Percentiles rank a stretch among this genome's conserved stretches.
Conservation (phyloP, 306 rosid genomes). For the cucumber (Cucumis sativus) region DNA sequence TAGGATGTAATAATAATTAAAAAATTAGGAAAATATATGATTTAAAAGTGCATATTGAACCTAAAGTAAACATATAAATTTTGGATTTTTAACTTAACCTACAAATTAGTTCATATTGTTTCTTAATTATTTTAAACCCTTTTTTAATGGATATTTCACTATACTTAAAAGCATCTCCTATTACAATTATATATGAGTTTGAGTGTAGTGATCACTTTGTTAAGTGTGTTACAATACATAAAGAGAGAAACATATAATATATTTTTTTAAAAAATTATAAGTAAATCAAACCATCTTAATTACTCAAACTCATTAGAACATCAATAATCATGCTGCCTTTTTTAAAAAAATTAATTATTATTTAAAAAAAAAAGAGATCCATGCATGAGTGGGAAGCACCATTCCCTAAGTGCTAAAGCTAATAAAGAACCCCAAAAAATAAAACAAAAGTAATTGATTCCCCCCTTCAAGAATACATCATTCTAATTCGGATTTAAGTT, state of each 20-base stretch:
- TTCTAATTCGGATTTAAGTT: not conserved
- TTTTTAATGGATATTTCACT: too few relatives aligned
- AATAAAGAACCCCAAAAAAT: not conserved
- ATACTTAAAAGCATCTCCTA: too few relatives aligned
- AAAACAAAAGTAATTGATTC: not conserved
- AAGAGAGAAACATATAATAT: not conserved
- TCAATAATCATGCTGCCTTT: not conserved
- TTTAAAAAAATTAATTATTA: not conserved
- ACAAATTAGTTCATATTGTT: too few relatives aligned
- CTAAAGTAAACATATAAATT: too few relatives aligned
- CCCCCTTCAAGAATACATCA: not conserved
- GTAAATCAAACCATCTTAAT: not conserved
- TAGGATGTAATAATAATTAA: too few relatives aligned
- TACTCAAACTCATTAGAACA: not conserved
- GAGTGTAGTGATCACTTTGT: not conserved
- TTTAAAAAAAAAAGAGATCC: not conserved
- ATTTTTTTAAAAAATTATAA: too few relatives aligned
- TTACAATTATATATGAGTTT: too few relatives aligned
- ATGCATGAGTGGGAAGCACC: conserved; percentile 4
- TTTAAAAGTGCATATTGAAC: not conserved
- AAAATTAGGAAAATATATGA: too few relatives aligned
- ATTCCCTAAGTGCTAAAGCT: conserved; percentile 4
- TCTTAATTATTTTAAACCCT: too few relatives aligned
- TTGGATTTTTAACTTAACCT: too few relatives aligned
- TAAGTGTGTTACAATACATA: not conserved